Evolutionary conservation across 305 asterid species (phyloP).

Genomic region (Plantago coronopus): DNA sequence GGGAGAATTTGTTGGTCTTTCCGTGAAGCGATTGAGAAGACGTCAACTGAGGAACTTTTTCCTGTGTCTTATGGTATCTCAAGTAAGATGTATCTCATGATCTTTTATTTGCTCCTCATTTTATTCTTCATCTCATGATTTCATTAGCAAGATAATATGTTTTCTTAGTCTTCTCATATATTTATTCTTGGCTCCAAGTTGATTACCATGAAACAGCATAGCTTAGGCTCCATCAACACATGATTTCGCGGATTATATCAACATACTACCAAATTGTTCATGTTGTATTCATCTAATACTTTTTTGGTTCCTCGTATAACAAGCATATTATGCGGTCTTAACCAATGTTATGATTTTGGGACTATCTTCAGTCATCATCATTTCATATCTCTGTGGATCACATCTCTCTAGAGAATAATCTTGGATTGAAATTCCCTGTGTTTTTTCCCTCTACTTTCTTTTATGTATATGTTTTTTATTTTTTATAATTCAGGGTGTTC

Average conservation of each 20-base stretch:
- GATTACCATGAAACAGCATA: no score
- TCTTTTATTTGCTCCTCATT: slow-evolving; percentile 11
- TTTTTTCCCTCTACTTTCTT: neutral
- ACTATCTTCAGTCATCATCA: no score
- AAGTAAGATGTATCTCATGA: slow-evolving; percentile 43
- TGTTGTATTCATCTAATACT: no score
- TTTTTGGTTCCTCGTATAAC: no score
- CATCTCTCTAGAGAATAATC: neutral
- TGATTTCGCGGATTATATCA: no score
- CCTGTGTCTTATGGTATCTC: slow-evolving; percentile 95
- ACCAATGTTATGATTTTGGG: no score
- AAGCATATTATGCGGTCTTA: no score
- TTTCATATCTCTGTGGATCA: no score
- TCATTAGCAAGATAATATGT: no score
- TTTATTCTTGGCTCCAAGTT: neutral
- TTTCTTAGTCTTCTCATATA: no score
- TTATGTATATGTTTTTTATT: slow-evolving; percentile 9
- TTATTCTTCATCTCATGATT: neutral
- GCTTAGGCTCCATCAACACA: no score
- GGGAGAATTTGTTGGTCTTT: slow-evolving; percentile 77
- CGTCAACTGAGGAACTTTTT: slow-evolving; percentile 91
- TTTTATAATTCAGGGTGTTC: slow-evolving; percentile 73
- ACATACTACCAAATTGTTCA: no score
- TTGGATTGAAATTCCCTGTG: slow-evolving; percentile 1
- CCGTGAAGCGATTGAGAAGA: slow-evolving; percentile 78